A percentile compares a stretch with the other conserved stretches of the same genome.
Evolutionary conservation across 2,329 filamentous ascomycete genomes (phyloP).

Genomic region (Helotiales sp.): DNA sequence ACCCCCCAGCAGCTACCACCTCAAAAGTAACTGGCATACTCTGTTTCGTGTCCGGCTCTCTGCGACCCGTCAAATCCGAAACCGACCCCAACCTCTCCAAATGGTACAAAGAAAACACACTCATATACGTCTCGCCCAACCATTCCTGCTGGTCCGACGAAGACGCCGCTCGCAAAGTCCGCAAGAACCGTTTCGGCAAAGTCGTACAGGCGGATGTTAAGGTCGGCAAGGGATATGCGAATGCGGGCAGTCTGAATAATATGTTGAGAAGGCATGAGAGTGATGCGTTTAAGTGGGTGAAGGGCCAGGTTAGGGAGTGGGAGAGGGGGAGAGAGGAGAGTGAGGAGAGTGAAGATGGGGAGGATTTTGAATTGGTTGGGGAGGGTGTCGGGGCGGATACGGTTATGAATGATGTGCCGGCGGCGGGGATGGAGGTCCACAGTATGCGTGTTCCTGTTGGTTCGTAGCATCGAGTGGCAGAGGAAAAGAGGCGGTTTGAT

Average conservation of each 20-base stretch:
- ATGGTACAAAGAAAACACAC: constrained; percentile 86
- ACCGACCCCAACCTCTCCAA: constrained; percentile 71
- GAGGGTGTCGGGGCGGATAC: neutral
- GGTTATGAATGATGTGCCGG: constrained; percentile 1
- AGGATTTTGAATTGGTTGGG: constrained; percentile 1
- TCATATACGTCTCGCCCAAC: constrained; percentile 75
- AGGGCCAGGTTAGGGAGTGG: constrained; percentile 27
- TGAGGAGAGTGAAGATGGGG: constrained; percentile 30
- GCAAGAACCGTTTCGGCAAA: constrained; percentile 64
- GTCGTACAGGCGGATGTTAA: constrained; percentile 55
- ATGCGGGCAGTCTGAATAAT: neutral
- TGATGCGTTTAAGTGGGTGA: constrained; percentile 59
- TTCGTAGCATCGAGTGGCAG: neutral
- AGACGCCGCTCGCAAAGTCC: constrained; percentile 62
- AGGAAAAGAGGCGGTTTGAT: neutral
- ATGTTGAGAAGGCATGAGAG: constrained; percentile 48
- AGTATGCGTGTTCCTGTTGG: constrained; percentile 1
- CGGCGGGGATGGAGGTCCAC: neutral
- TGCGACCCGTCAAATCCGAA: constrained; percentile 81
- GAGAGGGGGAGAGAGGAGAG: constrained; percentile 25
- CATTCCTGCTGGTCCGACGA: constrained; percentile 78
- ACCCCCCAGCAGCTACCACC: constrained; percentile 61
- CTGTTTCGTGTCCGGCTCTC: constrained; percentile 78
- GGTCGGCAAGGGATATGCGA: constrained; percentile 44
- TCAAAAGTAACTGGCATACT: constrained; percentile 72